Base-by-base conservation (phyloP, 1,284 basidiomycete species). In the Mycena sp. region DNA sequence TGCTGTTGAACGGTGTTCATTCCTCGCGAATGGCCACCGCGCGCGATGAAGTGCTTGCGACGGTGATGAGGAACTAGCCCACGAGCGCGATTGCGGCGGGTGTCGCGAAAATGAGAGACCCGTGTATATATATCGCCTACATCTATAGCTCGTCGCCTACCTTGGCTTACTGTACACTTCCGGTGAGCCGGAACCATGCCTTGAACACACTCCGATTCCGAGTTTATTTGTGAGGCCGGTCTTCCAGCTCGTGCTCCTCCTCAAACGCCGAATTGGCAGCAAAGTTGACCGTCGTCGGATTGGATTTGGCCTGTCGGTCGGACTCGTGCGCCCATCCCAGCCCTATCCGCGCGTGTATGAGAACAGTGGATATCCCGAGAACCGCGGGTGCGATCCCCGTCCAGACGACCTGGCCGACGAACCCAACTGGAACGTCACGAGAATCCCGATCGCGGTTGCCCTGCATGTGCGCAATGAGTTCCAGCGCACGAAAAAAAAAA, bases 341-440 rank as follows among this genome's bases (percentile, higher is more conserved):
- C 32, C 62, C 62, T 37, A 64, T 64, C 29, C 62, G 62, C 37
- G 57, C 57, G 38, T 64, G 62, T 37, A 64, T 64, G 38, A 64
- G 57, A 10, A 64, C 50, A 10, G 62, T 64, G 23, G 62, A 56
- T 40, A 64, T 41, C 16, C 55, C 62, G 26, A 64, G 59, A 21
- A 46, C 14, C 10, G 57, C 50, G 5, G 52, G 46, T 21, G 43
- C 57, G 41, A 51, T 64, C 11, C 62, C 62, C 19, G 57, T 59
- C 21, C 32, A 64, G 30, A 64, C 55, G 49, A 59, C 48, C 62
- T 57, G 12, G 38, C 57, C 16, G 11, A 11, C 61, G 48, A 57
- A 37, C 58, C 45, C 41, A 35, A 54, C 46, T 64, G 56, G 51
- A 64, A 64, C 9, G 62, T 49, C 21, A 25, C 48, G 25, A 64